Conservation (phyloP, 2,329 filamentous ascomycete species). For the Sordariomycetes sp. region DNA sequence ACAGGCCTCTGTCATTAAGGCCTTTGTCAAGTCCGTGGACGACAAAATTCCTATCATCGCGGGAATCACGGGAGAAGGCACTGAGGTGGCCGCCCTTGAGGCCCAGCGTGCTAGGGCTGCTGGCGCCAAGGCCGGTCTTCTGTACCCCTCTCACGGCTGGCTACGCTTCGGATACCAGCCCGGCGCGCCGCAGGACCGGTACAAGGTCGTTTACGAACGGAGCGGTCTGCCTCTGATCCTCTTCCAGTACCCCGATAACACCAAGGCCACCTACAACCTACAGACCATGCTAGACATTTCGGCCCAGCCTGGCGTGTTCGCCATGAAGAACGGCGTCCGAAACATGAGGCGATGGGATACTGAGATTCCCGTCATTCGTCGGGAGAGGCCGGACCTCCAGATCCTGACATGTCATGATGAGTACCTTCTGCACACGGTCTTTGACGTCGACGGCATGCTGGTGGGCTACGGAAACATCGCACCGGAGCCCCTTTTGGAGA, state of each 20-base stretch:
- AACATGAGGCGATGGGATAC: constrained; percentile 45
- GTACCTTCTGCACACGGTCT: constrained; percentile 35
- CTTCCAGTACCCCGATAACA: constrained; percentile 40
- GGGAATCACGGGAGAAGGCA: constrained; percentile 38
- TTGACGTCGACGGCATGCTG: constrained; percentile 38
- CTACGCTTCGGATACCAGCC: constrained; percentile 39
- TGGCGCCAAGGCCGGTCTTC: constrained; percentile 33
- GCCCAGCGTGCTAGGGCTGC: constrained; percentile 17
- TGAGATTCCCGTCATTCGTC: constrained; percentile 37
- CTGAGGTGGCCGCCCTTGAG: constrained; percentile 35
- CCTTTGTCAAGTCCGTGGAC: constrained; percentile 36
- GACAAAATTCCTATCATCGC: constrained; percentile 36
- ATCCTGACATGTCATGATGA: constrained; percentile 38
- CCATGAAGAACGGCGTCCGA: constrained; percentile 43
- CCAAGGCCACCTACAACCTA: constrained; percentile 36
- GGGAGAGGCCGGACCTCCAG: constrained; percentile 31
- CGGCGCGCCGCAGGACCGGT: constrained; percentile 36
- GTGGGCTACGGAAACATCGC: constrained; percentile 41
- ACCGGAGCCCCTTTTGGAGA: constrained; percentile 31
- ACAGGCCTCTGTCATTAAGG: constrained; percentile 33
- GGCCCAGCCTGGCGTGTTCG: constrained; percentile 35
- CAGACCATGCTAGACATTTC: constrained; percentile 38
- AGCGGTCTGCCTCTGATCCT: constrained; percentile 34
- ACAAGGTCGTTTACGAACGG: constrained; percentile 32
- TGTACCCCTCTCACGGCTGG: constrained; percentile 41